phyloP scores from a whole-genome alignment of 495 filamentous ascomycete species.

The Tricharina praecox region DNA sequence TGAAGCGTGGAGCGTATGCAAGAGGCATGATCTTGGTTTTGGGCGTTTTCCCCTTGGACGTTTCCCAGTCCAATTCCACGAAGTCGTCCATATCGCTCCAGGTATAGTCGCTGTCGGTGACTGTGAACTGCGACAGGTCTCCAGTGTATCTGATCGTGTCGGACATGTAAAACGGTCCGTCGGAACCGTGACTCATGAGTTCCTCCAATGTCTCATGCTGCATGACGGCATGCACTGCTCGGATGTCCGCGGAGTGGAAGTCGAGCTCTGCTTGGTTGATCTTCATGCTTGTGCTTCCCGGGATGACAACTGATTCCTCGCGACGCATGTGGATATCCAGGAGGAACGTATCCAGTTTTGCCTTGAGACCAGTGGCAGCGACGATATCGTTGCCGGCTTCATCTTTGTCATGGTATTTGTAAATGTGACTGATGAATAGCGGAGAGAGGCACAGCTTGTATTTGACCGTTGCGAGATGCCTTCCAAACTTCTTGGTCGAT shows the following conservation, averaged over 20 bases:
- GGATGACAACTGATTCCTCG: constrained; percentile 40
- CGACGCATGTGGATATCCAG: constrained; percentile 88
- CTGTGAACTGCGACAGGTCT: constrained; percentile 79
- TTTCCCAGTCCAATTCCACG: constrained; percentile 89
- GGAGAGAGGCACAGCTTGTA: constrained; percentile 87
- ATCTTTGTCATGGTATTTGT: constrained; percentile 93
- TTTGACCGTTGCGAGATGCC: constrained; percentile 92
- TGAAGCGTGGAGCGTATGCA: constrained; percentile 81
- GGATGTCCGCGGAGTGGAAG: constrained; percentile 77
- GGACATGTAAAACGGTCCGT: constrained; percentile 20
- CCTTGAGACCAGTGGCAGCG: constrained; percentile 83
- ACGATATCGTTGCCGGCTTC: constrained; percentile 65
- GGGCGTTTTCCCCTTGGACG: constrained; percentile 78
- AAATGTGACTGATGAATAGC: constrained; percentile 86
- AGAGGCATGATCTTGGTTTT: constrained; percentile 85
- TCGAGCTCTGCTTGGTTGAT: constrained; percentile 89
- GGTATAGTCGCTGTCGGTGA: constrained; percentile 79
- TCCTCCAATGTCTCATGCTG: constrained; percentile 58
- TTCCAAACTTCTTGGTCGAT: constrained; percentile 94
- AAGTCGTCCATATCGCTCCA: constrained; percentile 99
- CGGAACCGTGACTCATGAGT: constrained; percentile 46
- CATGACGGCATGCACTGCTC: constrained; percentile 84
- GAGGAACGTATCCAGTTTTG: constrained; percentile 86
- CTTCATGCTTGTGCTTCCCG: constrained; percentile 53
- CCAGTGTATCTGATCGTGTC: constrained; percentile 32